These are phyloP conservation scores for Spergularia marina DNA, from an alignment of 148 eudicot species.

Conservation along the genomic window DNA sequence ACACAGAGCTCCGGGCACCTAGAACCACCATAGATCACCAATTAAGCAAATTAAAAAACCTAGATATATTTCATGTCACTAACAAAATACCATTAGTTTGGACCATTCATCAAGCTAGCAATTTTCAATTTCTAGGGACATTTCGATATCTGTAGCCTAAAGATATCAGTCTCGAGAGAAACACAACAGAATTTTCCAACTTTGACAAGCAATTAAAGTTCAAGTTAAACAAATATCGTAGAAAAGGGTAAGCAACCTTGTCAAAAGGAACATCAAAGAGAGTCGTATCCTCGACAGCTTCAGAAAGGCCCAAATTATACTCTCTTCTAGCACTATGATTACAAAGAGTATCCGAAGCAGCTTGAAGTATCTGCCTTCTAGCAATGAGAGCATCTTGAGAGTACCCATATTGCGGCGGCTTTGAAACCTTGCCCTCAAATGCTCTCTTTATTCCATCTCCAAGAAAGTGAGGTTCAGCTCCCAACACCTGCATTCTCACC, in stretches of 20 bases:
- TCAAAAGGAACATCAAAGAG: slow-evolving; percentile 86
- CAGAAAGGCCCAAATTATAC: slow-evolving; percentile 81
- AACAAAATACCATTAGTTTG: background rate
- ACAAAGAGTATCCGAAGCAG: slow-evolving; percentile 79
- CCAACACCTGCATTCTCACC: slow-evolving; percentile 41
- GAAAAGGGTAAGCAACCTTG: slow-evolving; percentile 38
- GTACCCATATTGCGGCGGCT: slow-evolving; percentile 80
- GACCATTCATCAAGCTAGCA: background rate
- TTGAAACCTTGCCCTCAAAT: slow-evolving; percentile 70
- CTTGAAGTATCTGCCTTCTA: slow-evolving; percentile 83
- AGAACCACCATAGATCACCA: slow-evolving; percentile 22
- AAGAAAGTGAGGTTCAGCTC: slow-evolving; percentile 79
- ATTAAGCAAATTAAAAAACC: background rate
- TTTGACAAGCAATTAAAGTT: background rate
- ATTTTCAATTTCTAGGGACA: background rate
- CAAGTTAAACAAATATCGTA: background rate
- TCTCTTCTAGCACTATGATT: slow-evolving; percentile 66
- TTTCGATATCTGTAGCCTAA: background rate
- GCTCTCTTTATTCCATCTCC: slow-evolving; percentile 86
- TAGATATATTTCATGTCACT: background rate
- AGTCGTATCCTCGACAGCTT: slow-evolving; percentile 64
- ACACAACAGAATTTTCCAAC: too few species aligned
- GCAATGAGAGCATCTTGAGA: slow-evolving; percentile 70
- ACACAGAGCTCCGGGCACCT: slow-evolving; percentile 97
- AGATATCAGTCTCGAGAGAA: too few species aligned